Evolutionary conservation across 2,329 filamentous ascomycete genomes (phyloP), one percentile per base, ranked within the genome.

Genomic region (Dactylonectria estremocensis): DNA sequence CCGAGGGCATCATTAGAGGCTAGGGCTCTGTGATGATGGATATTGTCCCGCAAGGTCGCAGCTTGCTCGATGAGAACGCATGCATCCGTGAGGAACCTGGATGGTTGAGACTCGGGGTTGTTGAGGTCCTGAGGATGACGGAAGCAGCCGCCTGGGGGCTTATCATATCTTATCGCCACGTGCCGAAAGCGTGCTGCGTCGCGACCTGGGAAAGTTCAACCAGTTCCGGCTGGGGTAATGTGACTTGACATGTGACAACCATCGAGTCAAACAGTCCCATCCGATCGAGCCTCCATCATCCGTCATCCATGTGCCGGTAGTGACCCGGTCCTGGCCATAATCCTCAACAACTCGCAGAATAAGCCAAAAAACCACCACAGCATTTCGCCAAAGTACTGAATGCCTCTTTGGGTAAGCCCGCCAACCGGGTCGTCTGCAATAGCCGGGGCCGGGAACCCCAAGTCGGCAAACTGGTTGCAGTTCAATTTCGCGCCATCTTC

Each of bases 161-260:
- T 78, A 78, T 78, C 77, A 78, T 77, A 78, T 78, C 77, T 78
- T 77, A 78, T 78, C 77, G 70, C 64, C 77, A 78, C 74, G 76
- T 77, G 76, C 35, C 10, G 16, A 70, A 33, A 43, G 49, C n/a
- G 14, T 28, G 52, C 35, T 37, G 24, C 13, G 20, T 45, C 20
- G 49, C 16, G 14, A 9, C 10, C 20, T 14, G 4, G 13, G 18
- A 31, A 31, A 31, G 13, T 61, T 18, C 18, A 33, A n/a, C 18
- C n/a, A 8, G 33, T 33, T 37, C 18, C 10, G 8, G 33, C 46
- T 37, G 58, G 33, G 33, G 46, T 58, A 56, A 63, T 66, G 62
- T 76, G 69, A 69, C 73, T 57, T 68, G 48, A 43, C 74, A 75
- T 74, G 72, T 76, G 74, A 76, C 71, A 45, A 59, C 53, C 46